A percentile compares a stretch with the other conserved stretches of the same genome.
Evolutionary conservation across 192 early-diverging fungal genomes (phyloP).

Genomic region (Coemansia sp.): DNA sequence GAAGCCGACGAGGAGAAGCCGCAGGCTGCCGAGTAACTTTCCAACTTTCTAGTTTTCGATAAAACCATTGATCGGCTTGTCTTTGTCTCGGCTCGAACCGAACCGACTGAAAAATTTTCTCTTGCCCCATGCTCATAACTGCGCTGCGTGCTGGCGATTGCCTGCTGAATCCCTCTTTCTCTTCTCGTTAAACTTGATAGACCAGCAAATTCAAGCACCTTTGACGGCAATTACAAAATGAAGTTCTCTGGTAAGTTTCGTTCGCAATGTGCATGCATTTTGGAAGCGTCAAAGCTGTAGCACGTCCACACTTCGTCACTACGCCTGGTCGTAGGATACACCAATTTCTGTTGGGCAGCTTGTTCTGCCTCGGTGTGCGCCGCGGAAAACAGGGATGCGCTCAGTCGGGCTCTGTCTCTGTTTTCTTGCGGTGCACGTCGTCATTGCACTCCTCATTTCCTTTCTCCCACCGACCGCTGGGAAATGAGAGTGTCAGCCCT

Average conservation of each 20-base stretch:
- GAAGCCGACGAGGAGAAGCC: slow-evolving; percentile 60
- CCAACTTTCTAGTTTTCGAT: not conserved
- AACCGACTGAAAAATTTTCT: slow-evolving; percentile 7
- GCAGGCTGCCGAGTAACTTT: not conserved
- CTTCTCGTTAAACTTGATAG: slow-evolving; percentile 15
- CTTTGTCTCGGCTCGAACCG: not conserved
- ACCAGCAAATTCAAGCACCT: slow-evolving; percentile 23
- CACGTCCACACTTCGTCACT: slow-evolving; percentile 5
- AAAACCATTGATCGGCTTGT: not conserved
- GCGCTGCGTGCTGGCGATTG: not conserved
- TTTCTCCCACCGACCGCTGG: slow-evolving; percentile 1
- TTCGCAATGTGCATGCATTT: not conserved
- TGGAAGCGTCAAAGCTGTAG: not conserved
- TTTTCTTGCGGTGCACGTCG: slow-evolving; percentile 29
- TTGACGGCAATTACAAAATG: slow-evolving; percentile 22
- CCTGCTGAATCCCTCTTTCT: slow-evolving; percentile 21
- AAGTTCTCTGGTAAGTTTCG: slow-evolving; percentile 49
- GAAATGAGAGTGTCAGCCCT: slow-evolving; percentile 43
- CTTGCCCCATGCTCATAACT: not conserved
- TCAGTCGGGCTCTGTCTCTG: not conserved
- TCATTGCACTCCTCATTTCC: slow-evolving; percentile 41
- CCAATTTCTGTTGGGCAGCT: slow-evolving; percentile 10
- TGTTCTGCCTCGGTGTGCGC: slow-evolving; percentile 14
- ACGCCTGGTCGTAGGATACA: slow-evolving; percentile 12
- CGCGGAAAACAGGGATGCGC: not conserved